Evolutionary conservation across 1,284 basidiomycete species (phyloP), one percentile per base, ranked within the genome.

Genomic region (Grifola frondosa): DNA sequence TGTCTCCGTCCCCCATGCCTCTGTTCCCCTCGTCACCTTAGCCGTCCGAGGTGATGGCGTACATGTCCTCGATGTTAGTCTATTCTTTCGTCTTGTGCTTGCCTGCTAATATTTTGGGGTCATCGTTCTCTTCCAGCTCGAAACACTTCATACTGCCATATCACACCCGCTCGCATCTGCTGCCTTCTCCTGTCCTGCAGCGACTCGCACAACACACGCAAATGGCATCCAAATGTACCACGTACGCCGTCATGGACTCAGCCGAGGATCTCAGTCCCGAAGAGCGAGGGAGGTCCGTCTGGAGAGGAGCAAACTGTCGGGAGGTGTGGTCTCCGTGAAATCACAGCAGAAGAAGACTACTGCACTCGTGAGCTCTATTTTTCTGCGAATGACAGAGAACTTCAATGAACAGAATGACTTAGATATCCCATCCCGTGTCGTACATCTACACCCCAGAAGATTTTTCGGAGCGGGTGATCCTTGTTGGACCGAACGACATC

Each of bases 21-120:
- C n/a, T n/a, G n/a, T n/a, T n/a, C n/a, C n/a, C n/a, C n/a, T 76
- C 67, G 80, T 77, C 25, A 81, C 83, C 2, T 69, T 85, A 46
- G 75, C 82, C 12, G 80, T 74, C 15, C 82, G 85, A 48, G 75
- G 74, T 50, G 84, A 89, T 47, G 87, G 87, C 16, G 66, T 88
- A 32, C 83, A 88, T 64, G 60, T 88, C 37, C 63, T 85, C 42
- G 81, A 88, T 60, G 85, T 88, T 59, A 60, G 78, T 57, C 44
- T 33, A 5, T 26, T 30, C 26, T 37, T 44, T 22, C 26, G 52
- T 48, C 38, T 22, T 17, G 16, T 21, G 16, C 20, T 12, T 15
- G 5, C 8, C 43, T 16, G 25, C 30, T 42, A 15, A 44, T 6
- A 22, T 22, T 38, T 28, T 38, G 17, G 20, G 8, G 2, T 17